Conservation (phyloP, 805 yeast genomes). For the Suhomyces emberorum region DNA sequence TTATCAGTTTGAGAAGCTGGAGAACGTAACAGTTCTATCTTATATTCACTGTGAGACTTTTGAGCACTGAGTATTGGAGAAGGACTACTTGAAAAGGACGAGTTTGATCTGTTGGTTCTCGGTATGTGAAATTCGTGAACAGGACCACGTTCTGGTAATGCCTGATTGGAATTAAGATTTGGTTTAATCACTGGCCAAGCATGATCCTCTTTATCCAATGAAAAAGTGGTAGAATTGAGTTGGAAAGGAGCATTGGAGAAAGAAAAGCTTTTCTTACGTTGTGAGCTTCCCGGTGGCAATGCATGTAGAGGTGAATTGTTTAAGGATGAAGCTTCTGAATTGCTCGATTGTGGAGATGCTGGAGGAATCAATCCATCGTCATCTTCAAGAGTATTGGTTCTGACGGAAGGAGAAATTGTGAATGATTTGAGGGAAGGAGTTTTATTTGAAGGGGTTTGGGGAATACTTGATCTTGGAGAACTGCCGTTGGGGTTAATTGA, state of each 20-base stretch:
- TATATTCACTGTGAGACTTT: not conserved
- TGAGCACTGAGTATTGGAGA: constrained; percentile 3
- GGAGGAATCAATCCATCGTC: constrained; percentile 7
- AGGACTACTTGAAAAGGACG: constrained; percentile 1
- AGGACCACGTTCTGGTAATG: constrained; percentile 5
- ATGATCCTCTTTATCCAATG: constrained; percentile 1
- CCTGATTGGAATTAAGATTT: not conserved
- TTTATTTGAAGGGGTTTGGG: constrained; percentile 16
- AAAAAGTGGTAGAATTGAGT: not conserved
- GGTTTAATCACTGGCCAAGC: constrained; percentile 7
- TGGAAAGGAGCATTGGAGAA: constrained; percentile 7
- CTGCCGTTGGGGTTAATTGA: constrained; percentile 9
- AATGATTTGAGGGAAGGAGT: constrained; percentile 38
- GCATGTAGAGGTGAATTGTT: constrained; percentile 1
- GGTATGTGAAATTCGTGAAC: constrained; percentile 6
- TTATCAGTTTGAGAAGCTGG: not conserved
- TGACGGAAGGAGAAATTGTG: constrained; percentile 35
- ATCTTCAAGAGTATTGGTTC: constrained; percentile 9
- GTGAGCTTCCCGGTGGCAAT: not conserved
- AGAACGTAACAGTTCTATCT: not conserved
- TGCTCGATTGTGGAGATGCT: constrained; percentile 17
- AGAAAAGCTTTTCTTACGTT: constrained; percentile 17
- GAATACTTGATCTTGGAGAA: constrained; percentile 10
- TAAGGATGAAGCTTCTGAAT: constrained; percentile 7
- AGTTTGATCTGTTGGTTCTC: not conserved